Evolutionary conservation across 768 basidiomycete species (phyloP), one percentile per base, ranked within the genome.

Genomic region (Xerocomus spinulosus): DNA sequence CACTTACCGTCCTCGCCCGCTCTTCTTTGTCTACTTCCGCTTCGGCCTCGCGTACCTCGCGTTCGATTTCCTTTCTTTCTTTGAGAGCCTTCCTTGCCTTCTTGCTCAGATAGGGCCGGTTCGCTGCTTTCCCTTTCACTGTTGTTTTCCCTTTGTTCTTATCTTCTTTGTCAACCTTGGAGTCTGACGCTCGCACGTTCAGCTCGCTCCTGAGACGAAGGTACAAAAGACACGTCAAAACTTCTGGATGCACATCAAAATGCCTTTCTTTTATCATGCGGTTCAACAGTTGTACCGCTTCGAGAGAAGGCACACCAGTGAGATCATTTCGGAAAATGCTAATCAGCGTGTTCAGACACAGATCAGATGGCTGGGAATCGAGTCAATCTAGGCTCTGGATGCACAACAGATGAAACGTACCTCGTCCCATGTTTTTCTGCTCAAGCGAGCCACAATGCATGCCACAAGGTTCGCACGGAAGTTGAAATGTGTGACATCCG

Each of bases 181-280:
- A 78, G 42, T 85, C 76, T 3, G 88, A 92, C 18, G 91, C 83
- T 33, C 90, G 80, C 33, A 90, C 79, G 18, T 80, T 77, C 12
- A 98, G 77, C 63, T 97, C 94, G 51, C 79, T 87, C 67, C 88
- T 86, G 32, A 99, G 76, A 14, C 94, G 86, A 36, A 99, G 76
- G 59, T 89, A 78, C 44, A 91, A 74, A 4, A 99, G 78, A 63
- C 87, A 90, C 13, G 84, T 80, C 38, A 98, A 76, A 38, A 93
- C 87, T 50, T 89, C 83, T 9, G 95, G 91, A 60, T 94, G 87
- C 34, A 98, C 83, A 54, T 85, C 83, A 71, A 89, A 99, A 54
- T 82, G 81, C 26, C 84, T 83, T 62, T 96, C 95, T 66, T 95
- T 97, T 64, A 96, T 81, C 89, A 97, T 97, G 50, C 93, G 82